These are phyloP conservation scores for Naegleria lovaniensis DNA, from an alignment of 208 protist species.

Conservation along the genomic window DNA sequence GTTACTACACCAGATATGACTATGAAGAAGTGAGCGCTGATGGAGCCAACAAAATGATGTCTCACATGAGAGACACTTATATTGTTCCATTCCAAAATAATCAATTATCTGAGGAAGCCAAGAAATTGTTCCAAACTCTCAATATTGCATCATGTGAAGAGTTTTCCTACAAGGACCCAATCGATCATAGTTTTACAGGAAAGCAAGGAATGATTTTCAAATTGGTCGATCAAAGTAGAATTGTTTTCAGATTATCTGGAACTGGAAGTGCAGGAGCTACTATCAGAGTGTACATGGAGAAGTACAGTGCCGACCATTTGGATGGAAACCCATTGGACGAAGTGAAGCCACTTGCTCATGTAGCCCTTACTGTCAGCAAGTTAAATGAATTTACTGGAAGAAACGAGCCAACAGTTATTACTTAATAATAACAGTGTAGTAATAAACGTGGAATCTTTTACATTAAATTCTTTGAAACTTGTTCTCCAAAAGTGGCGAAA, in stretches of 20 bases:
- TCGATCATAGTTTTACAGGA: slow-evolving; percentile 75
- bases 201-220: slow-evolving; percentile 85
- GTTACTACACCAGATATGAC: slow-evolving; percentile 93
- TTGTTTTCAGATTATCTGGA: slow-evolving; percentile 89
- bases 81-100: slow-evolving; percentile 46
- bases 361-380: slow-evolving; percentile 71
- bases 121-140: slow-evolving; percentile 26
- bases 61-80: slow-evolving; percentile 42
- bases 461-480: too few relatives aligned
- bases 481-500: too few relatives aligned
- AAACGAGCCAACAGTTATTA: slow-evolving; percentile 88
- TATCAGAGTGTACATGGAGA: slow-evolving; percentile 91
- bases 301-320: slow-evolving; percentile 66
- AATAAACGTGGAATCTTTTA: too few relatives aligned
- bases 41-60: slow-evolving; percentile 74
- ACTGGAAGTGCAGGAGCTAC: slow-evolving; percentile 88
- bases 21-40: slow-evolving; percentile 86
- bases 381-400: slow-evolving; percentile 77
- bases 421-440: slow-evolving; percentile 64
- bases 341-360: slow-evolving; percentile 66
- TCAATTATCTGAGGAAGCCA: not conserved
- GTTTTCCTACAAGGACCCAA: slow-evolving; percentile 91
- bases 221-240: slow-evolving; percentile 87
- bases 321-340: slow-evolving; percentile 55
- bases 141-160: slow-evolving; percentile 68